Evolutionary conservation across 1,284 basidiomycete genomes (phyloP).

Genomic region (Ustilago esculenta): DNA sequence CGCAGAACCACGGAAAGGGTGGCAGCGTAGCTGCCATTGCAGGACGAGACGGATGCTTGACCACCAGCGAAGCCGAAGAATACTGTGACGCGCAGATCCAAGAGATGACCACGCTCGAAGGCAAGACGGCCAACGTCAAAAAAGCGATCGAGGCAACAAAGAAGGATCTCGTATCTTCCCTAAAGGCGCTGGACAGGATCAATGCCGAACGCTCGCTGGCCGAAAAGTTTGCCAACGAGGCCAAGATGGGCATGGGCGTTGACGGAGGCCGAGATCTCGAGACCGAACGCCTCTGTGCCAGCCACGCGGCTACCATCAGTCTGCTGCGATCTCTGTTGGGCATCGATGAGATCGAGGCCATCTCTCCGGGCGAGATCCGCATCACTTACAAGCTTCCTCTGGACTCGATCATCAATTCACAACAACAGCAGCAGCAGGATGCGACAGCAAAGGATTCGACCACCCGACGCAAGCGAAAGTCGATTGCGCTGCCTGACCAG

Average conservation of each 20-base stretch:
- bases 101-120: conserved; percentile 55
- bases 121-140: conserved; percentile 45
- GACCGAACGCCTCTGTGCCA: conserved; percentile 55
- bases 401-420: conserved; percentile 20
- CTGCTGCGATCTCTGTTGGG: conserved; percentile 44
- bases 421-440: conserved; percentile 14
- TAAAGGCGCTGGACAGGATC: conserved; percentile 53
- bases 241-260: conserved; percentile 54
- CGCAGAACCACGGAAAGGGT: conserved; percentile 46
- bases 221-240: conserved; percentile 59
- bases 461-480: conserved; percentile 39
- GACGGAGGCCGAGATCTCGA: conserved; percentile 57
- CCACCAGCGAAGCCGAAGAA: conserved; percentile 53
- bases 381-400: conserved; percentile 46
- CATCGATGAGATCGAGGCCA: conserved; percentile 42
- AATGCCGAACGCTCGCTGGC: conserved; percentile 56
- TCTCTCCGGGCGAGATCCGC: conserved; percentile 33
- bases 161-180: conserved; percentile 50
- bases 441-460: conserved; percentile 5
- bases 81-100: conserved; percentile 52
- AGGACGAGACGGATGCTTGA: conserved; percentile 49
- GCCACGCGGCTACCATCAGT: conserved; percentile 40
- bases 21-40: conserved; percentile 45
- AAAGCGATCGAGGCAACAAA: conserved; percentile 54
- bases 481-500: conserved; percentile 36